Base-by-base conservation (phyloP, 768 basidiomycete species). In the Lactifluus piperatus region DNA sequence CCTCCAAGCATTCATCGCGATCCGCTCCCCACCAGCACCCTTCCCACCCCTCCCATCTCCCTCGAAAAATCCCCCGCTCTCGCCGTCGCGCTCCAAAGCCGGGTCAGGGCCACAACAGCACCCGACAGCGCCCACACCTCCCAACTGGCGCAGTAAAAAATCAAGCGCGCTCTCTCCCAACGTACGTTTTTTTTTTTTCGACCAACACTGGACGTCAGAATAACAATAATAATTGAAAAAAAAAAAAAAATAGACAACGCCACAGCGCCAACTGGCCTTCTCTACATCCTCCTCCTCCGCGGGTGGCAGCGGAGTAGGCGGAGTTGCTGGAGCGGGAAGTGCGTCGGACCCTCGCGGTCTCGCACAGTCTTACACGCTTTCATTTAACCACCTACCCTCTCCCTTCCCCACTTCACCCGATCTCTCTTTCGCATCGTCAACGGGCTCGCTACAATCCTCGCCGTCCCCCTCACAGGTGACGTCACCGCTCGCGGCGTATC, bases 221-320 rank as follows among this genome's bases (percentile, higher is more conserved):
- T n/a, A n/a, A n/a, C n/a, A n/a, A n/a, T n/a, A n/a, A n/a, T n/a
- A n/a, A n/a, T n/a, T n/a, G n/a, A n/a, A n/a, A 14, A 45, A 22
- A 24, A 24, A 24, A 22, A 26, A n/a, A 4, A 26, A 18, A 26
- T 22, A 65, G 64, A 60, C 47, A 20, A 65, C 64, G 4, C 64
- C 62, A 5, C 64, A 65, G 48, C 58, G 64, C 47, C 64, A 65
- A 39, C 62, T 55, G 18, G 57, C 64, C 20, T 65, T 65, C 58
- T 63, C 64, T 13, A 49, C 51, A 1, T 56, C 61, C 24, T 43
- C 52, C 0, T 39, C 51, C 39, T 46, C 46, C 4, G 24, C 43
- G n/a, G 16, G 26, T 14, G 11, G 11, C 30, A 6, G 11, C 30
- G 22, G 20, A 16, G 32, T 36, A 4, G 20, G 39, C 22, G 48